phyloP scores from a whole-genome alignment of 2,329 filamentous ascomycete genomes.

The Shiraia sp. region DNA sequence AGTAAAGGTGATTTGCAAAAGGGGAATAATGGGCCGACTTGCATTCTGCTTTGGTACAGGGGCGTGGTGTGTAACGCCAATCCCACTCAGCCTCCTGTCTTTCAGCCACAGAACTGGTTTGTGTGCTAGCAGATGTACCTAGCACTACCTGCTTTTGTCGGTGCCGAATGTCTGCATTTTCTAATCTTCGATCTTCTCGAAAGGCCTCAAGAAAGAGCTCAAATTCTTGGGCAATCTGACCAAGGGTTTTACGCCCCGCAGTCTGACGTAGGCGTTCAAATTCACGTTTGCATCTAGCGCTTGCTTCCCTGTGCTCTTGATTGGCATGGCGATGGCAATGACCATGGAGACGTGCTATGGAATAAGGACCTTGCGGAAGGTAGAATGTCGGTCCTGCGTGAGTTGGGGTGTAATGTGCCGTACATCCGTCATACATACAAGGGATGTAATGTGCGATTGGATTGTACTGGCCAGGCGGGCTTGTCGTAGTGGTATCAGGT shows the following conservation, averaged over 20 bases:
- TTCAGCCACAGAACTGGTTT: conserved; percentile 1
- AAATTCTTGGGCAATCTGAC: conserved; percentile 32
- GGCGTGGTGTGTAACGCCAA: conserved; percentile 32
- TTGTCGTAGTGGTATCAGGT: conserved; percentile 3
- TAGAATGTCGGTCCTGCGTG: conserved; percentile 34
- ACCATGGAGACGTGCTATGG: conserved; percentile 27
- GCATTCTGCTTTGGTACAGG: conserved; percentile 30
- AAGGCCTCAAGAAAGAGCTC: conserved; percentile 23
- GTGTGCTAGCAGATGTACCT: conserved; percentile 2
- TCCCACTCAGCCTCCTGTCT: conserved; percentile 16
- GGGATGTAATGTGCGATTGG: conserved; percentile 36
- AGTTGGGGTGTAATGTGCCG: conserved; percentile 26
- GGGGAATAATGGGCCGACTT: conserved; percentile 23
- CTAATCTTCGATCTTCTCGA: conserved; percentile 14
- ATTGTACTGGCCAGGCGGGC: conserved; percentile 28
- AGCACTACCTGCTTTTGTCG: conserved; percentile 18
- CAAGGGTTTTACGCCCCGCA: conserved; percentile 38
- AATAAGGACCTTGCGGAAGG: conserved; percentile 31
- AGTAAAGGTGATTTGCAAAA: conserved; percentile 25
- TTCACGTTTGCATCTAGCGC: conserved; percentile 25
- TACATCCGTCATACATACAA: conserved; percentile 30
- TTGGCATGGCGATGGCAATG: conserved; percentile 34
- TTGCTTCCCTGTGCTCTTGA: conserved; percentile 31
- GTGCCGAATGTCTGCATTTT: conserved; percentile 13
- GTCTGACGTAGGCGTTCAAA: conserved; percentile 37